A percentile compares a stretch with the other conserved stretches of the same genome.
Conservation (phyloP, 2,329 filamentous ascomycete genomes). For the Aspergillus neotritici region DNA sequence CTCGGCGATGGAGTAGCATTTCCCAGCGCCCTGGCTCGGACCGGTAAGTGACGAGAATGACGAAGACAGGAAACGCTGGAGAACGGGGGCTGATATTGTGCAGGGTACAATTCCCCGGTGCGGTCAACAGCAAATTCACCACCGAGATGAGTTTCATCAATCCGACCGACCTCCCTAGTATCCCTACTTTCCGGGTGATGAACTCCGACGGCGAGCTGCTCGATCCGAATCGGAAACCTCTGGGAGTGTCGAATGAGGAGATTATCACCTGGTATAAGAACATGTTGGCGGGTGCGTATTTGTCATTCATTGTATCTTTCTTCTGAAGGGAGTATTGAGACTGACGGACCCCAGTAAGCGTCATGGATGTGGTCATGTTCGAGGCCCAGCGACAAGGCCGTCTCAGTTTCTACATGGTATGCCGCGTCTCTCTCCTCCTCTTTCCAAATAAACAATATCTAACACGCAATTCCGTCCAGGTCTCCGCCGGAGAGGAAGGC, state of each 20-base stretch:
- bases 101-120: constrained; percentile 76
- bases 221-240: constrained; percentile 63
- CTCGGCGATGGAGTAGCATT: constrained; percentile 47
- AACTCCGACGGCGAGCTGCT: constrained; percentile 82
- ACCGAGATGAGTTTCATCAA: constrained; percentile 69
- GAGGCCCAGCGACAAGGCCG: constrained; percentile 94
- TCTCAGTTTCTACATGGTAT: constrained; percentile 92
- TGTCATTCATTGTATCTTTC: background rate
- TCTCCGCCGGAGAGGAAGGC: constrained; percentile 86
- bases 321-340: background rate
- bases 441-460: constrained; percentile 10
- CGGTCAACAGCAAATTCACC: constrained; percentile 89
- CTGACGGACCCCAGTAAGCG: constrained; percentile 50
- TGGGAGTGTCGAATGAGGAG: constrained; percentile 60
- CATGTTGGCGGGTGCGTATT: constrained; percentile 52
- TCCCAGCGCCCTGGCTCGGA: constrained; percentile 57
- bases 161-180: constrained; percentile 65
- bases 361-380: constrained; percentile 98
- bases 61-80: background rate
- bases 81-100: constrained; percentile 8
- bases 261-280: constrained; percentile 57
- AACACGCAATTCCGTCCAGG: constrained; percentile 30
- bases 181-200: constrained; percentile 87
- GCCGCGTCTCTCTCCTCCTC: background rate
- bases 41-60: constrained; percentile 41